phyloP scores from a whole-genome alignment of 768 basidiomycete genomes.

The Tephrocybe sp. region DNA sequence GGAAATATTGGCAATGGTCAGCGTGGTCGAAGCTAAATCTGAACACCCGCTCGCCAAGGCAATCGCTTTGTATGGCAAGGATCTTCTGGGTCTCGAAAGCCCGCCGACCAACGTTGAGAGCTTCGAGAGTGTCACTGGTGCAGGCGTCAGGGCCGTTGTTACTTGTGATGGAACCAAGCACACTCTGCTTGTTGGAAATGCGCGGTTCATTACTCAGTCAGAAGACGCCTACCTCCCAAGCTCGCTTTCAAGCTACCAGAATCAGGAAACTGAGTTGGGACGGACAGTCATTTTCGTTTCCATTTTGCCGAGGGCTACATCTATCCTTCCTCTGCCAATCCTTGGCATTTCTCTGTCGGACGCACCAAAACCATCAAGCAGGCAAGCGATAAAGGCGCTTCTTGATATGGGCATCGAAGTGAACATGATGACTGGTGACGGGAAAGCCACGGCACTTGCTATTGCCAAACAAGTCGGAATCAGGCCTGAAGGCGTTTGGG shows the following conservation, averaged over 20 bases:
- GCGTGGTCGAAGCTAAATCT: slow-evolving; percentile 85
- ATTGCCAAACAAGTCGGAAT: slow-evolving; percentile 93
- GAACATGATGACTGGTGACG: slow-evolving; percentile 93
- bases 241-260: slow-evolving; percentile 61
- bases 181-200: slow-evolving; percentile 73
- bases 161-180: slow-evolving; percentile 48
- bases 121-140: slow-evolving; percentile 89
- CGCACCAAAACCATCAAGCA: slow-evolving; percentile 80
- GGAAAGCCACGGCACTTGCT: slow-evolving; percentile 79
- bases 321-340: slow-evolving; percentile 52
- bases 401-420: slow-evolving; percentile 90
- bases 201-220: slow-evolving; percentile 62
- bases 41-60: slow-evolving; percentile 97
- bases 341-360: slow-evolving; percentile 87
- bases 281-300: slow-evolving; percentile 89
- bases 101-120: slow-evolving; percentile 58
- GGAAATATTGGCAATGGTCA: slow-evolving; percentile 75
- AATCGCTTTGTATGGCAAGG: slow-evolving; percentile 79
- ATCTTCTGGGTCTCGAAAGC: slow-evolving; percentile 43
- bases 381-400: slow-evolving; percentile 77
- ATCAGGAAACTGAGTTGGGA: slow-evolving; percentile 65
- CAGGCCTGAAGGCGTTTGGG: slow-evolving; percentile 76
- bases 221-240: slow-evolving; percentile 53
- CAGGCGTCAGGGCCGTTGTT: slow-evolving; percentile 78
- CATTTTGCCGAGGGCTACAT: slow-evolving; percentile 38